Evolutionary conservation across 1,139 yeast species (phyloP).

Genomic region (Diutina siamensis): DNA sequence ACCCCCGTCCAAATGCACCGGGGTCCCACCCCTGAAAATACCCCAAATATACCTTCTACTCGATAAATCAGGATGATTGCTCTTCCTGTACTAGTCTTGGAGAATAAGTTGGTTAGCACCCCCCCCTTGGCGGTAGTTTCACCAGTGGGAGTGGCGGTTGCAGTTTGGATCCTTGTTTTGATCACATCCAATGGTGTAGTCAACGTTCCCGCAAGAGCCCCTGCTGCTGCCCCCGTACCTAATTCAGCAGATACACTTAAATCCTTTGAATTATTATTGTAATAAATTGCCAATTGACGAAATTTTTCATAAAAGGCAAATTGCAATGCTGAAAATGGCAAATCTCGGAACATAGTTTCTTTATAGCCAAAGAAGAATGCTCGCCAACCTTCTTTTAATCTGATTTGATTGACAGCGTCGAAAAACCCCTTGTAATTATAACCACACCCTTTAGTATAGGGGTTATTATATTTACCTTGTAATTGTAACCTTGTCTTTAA

Average conservation of each 20-base stretch:
- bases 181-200: constrained; percentile 88
- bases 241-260: constrained; percentile 56
- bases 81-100: constrained; percentile 42
- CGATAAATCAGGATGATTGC: constrained; percentile 60
- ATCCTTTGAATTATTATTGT: constrained; percentile 25
- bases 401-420: constrained; percentile 59
- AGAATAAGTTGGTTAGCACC: constrained; percentile 12
- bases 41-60: constrained; percentile 67
- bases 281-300: constrained; percentile 47
- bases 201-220: constrained; percentile 81
- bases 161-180: constrained; percentile 84
- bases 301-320: constrained; percentile 91
- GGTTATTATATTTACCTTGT: constrained; percentile 81
- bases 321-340: constrained; percentile 92
- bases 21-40: constrained; percentile 94
- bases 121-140: constrained; percentile 4
- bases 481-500: constrained; percentile 83
- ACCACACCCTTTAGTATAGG: constrained; percentile 60
- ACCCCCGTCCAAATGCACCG: constrained; percentile 93
- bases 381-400: constrained; percentile 55
- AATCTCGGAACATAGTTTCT: constrained; percentile 82
- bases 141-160: constrained; percentile 12
- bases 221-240: constrained; percentile 89
- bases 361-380: constrained; percentile 85
- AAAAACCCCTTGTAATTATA: constrained; percentile 69